Base-by-base conservation (phyloP, 768 basidiomycete genomes). In the Russula griseocarnosa region DNA sequence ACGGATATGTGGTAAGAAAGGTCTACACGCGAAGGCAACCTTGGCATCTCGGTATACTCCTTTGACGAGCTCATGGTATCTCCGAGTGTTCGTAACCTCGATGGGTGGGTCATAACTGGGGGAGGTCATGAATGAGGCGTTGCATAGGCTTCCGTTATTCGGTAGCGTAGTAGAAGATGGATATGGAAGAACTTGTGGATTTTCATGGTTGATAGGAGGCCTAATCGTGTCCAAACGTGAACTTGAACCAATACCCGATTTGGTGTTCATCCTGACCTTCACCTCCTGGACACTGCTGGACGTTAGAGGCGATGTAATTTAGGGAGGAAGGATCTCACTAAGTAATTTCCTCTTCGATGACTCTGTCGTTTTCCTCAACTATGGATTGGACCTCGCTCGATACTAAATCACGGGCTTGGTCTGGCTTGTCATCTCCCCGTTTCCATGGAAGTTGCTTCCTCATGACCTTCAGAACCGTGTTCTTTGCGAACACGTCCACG, bases 341-440 rank as follows among this genome's bases (percentile, higher is more conserved):
- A 6, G 2, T 18, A 10, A 53, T 36, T 7, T 2, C 36, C 0
- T 60, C 46, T 8, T n/a, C 24, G 22, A 60, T 28, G 5, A 30
- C 6, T 8, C 5, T 11, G 47, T 64, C 58, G 2, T 4, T 0
- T 8, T 32, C 2, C 26, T 16, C 14, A 13, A 55, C 24, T 0
- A 36, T 11, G n/a, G 10, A 9, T 9, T 16, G 28, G 34, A 30
- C 3, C 7, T 60, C 18, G 8, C 3, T 1, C 7, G 16, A 3
- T n/a, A 65, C 6, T 36, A 36, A 13, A 7, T 7, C 13, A 44
- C 38, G 30, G 3, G 58, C 30, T 2, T 13, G 10, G 2, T 65
- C 20, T 18, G 60, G 40, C 32, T 22, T 10, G 36, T 6, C 14
- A 20, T 65, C 58, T 5, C 63, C 58, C 4, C 28, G 58, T 40